Evolutionary conservation across 202 grass and related monocot genomes (phyloP).

Genomic region (Carex sylvatica): DNA sequence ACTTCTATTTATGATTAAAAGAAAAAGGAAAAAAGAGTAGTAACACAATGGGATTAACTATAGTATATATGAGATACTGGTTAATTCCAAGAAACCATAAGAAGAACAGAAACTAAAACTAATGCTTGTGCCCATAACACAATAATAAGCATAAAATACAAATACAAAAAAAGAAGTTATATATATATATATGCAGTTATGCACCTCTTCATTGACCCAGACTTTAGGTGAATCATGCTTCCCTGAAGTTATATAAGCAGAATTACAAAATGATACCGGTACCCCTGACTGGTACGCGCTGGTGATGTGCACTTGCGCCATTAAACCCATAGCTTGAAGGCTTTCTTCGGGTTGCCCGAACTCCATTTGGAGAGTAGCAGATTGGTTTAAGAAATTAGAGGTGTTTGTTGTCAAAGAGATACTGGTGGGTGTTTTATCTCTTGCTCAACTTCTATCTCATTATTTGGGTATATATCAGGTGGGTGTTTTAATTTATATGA

Average conservation of each 20-base stretch:
- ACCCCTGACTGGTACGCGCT: background rate
- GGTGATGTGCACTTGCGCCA: background rate
- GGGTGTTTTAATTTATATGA: conserved; percentile 10
- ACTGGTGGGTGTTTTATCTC: conserved; percentile 19
- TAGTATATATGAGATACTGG: background rate
- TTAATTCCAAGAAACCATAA: background rate
- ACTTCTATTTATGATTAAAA: background rate
- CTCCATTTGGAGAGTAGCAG: conserved; percentile 12
- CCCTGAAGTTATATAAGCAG: background rate
- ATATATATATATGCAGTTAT: background rate
- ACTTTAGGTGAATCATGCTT: conserved; percentile 3
- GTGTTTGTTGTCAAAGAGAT: conserved; percentile 10
- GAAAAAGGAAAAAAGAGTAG: background rate
- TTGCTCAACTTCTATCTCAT: background rate
- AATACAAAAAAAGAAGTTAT: background rate
- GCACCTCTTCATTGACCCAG: conserved; percentile 15
- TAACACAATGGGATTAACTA: background rate
- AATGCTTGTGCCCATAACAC: too few species aligned
- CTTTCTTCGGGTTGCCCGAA: conserved; percentile 8
- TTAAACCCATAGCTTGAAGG: conserved; percentile 7
- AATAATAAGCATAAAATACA: background rate
- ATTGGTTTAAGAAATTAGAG: conserved; percentile 12
- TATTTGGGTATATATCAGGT: background rate
- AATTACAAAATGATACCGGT: conserved; percentile 14
- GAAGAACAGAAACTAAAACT: background rate